Evolutionary conservation across 2,329 filamentous ascomycete species (phyloP), one percentile per base, ranked within the genome.

Genomic region (Nothophoma quercina): DNA sequence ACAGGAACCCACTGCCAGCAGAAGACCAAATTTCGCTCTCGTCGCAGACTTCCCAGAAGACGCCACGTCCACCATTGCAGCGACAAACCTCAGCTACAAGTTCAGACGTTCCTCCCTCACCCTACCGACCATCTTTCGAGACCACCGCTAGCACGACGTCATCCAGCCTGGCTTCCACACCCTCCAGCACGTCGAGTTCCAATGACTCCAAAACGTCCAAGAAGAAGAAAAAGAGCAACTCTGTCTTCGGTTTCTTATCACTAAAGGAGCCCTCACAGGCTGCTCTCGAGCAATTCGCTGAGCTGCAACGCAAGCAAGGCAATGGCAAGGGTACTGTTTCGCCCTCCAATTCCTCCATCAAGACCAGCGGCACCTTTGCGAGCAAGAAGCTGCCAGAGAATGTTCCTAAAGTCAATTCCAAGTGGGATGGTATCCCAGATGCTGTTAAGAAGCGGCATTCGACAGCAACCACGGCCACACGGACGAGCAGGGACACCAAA

Each of bases 341-440:
- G 5, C 59, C 62, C 8, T 47, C 51, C n/a, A 47, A n/a, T 10
- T 36, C 36, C 5, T 59, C 56, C 22, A 34, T 29, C 41, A 39
- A 36, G 23, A 58, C 52, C 41, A 58, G 40, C 28, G 36, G 60
- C 16, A 71, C 41, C 19, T 63, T 74, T 23, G 65, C 66, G 10
- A 70, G 72, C 28, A 55, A 78, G 53, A 81, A 78, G 57, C 72
- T 83, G 29, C 81, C 81, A 5, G 59, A 73, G 3, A 70, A 69
- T 46, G 79, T 83, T 1, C 81, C 81, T 16, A 82, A 78, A 56
- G 80, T 82, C 28, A 83, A 83, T 54, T 78, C 78, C 22, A 83
- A 80, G 65, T 83, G 81, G 81, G 77, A 83, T 58, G 81, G 81
- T 8, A 63, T 83, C 7, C 81, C 81, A 10, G 72, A 78, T 18